Percentiles rank a stretch among this genome's conserved stretches.
Conservation (phyloP, 176 grass and related monocot species). For the Eragrostis curvula region DNA sequence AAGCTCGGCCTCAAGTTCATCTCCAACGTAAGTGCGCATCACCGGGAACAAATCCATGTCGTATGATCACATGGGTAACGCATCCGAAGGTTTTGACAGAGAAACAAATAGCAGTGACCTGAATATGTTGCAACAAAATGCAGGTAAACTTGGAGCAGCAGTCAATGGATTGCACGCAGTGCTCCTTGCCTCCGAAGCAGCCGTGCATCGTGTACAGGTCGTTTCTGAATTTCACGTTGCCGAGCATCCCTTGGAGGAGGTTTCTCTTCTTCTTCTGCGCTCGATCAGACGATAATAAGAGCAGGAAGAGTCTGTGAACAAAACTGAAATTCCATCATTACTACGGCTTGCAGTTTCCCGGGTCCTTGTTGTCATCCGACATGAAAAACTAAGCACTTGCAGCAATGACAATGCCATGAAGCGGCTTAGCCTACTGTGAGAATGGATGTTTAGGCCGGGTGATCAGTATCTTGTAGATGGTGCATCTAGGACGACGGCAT, state of each 20-base stretch:
- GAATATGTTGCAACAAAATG: neutral
- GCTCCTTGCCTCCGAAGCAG: conserved; percentile 36
- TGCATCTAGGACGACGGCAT: neutral
- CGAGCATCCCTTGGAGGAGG: conserved; percentile 60
- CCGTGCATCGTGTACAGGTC: conserved; percentile 25
- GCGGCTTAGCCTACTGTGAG: neutral
- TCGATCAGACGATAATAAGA: conserved; percentile 6
- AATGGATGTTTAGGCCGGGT: neutral
- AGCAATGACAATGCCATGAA: neutral
- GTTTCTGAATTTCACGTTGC: conserved; percentile 46
- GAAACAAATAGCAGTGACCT: neutral
- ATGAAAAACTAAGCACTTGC: neutral
- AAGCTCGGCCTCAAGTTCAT: conserved; percentile 81
- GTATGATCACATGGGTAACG: neutral
- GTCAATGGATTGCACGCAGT: conserved; percentile 1
- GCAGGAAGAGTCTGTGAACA: neutral
- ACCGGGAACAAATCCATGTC: neutral
- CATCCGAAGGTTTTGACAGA: neutral
- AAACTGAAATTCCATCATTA: neutral
- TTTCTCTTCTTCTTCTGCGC: conserved; percentile 59
- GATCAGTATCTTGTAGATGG: neutral
- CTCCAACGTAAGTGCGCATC: conserved; percentile 38
- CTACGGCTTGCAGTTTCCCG: neutral
- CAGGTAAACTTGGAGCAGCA: conserved; percentile 51
- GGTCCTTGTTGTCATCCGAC: neutral